These are phyloP conservation scores for Fusarium drepaniforme DNA, from an alignment of 2,329 filamentous ascomycete genomes.

Conservation along the genomic window DNA sequence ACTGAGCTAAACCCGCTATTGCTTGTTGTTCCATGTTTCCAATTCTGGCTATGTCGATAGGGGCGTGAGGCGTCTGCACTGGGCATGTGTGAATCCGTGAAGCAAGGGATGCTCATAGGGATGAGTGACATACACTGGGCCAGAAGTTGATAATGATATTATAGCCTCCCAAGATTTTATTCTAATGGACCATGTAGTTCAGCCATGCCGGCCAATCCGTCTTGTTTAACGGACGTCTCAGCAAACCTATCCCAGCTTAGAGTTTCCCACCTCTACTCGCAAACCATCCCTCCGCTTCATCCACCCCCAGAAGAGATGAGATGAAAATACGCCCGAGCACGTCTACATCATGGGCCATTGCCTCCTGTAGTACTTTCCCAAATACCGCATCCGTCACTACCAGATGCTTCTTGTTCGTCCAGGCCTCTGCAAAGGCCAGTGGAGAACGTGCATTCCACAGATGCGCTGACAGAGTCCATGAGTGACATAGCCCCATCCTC, in stretches of 20 bases:
- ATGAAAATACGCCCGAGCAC: constrained; percentile 55
- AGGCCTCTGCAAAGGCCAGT: constrained; percentile 53
- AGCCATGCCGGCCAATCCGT: background rate
- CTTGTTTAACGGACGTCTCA: too few species aligned
- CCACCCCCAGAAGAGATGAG: constrained; percentile 46
- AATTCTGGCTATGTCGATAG: background rate
- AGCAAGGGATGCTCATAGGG: background rate
- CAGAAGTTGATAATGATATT: background rate
- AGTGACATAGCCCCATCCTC: constrained; percentile 47
- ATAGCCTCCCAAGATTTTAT: background rate
- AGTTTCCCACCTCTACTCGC: constrained; percentile 39
- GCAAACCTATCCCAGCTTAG: background rate
- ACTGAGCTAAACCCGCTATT: constrained; percentile 48
- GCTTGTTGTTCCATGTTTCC: accelerated
- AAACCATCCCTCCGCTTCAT: constrained; percentile 52
- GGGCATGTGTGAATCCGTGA: background rate
- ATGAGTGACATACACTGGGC: background rate
- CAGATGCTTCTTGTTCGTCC: constrained; percentile 51
- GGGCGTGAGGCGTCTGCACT: background rate
- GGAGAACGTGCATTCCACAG: constrained; percentile 54
- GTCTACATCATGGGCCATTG: constrained; percentile 58
- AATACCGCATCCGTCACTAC: constrained; percentile 49
- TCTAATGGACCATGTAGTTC: background rate
- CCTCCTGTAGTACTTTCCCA: constrained; percentile 44
- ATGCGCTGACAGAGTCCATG: constrained; percentile 54